These are phyloP conservation scores for Termitomyces eurrhizus DNA, from an alignment of 768 basidiomycete species.

Conservation along the genomic window DNA sequence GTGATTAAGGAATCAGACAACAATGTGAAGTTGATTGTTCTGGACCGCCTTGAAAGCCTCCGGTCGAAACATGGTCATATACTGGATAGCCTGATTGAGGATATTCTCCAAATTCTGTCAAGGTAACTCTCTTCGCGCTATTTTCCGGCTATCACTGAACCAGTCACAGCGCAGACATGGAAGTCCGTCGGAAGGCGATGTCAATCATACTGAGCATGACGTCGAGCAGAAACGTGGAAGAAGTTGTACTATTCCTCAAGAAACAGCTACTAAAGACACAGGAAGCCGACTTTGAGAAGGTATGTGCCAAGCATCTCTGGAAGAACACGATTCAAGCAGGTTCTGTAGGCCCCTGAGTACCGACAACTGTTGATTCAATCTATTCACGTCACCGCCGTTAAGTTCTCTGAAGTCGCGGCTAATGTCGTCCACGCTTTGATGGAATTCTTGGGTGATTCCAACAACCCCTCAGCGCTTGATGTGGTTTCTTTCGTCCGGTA, in stretches of 20 bases:
- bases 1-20: conserved; percentile 97
- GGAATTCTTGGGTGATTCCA: conserved; percentile 93
- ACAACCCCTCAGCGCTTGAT: conserved; percentile 92
- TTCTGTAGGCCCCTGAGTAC: conserved; percentile 79
- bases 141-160: background rate
- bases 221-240: conserved; percentile 91
- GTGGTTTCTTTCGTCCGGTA: conserved; percentile 72
- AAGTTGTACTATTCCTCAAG: conserved; percentile 94
- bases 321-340: background rate
- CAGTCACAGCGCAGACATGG: conserved; percentile 78
- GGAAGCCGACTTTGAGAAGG: conserved; percentile 91
- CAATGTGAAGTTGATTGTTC: conserved; percentile 96
- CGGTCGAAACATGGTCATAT: conserved; percentile 85
- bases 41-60: conserved; percentile 83
- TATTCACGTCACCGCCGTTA: conserved; percentile 94
- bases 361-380: conserved; percentile 95
- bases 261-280: conserved; percentile 95
- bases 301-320: conserved; percentile 19
- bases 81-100: conserved; percentile 91
- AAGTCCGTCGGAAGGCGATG: conserved; percentile 91
- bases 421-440: conserved; percentile 91
- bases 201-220: conserved; percentile 90
- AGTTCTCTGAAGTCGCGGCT: conserved; percentile 94
- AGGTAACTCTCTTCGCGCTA: conserved; percentile 40
- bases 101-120: conserved; percentile 85